Conservation (phyloP, 2,329 filamentous ascomycete genomes). For the Mycocentrospora acerina region DNA sequence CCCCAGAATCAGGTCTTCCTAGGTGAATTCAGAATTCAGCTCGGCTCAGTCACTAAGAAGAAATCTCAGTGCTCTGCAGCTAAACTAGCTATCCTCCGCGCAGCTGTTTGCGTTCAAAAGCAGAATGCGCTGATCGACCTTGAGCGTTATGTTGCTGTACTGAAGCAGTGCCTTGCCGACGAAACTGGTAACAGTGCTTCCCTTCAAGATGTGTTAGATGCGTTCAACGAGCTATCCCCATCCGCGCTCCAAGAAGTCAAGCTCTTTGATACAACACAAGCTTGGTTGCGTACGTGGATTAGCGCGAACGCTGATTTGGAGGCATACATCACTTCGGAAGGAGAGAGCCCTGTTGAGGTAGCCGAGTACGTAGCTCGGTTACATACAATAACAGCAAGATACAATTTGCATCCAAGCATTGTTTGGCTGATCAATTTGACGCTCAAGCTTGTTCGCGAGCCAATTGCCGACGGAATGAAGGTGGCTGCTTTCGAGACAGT, state of each 20-base stretch:
- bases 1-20: conserved; percentile 35
- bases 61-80: conserved; percentile 21
- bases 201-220: conserved; percentile 24
- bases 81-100: conserved; percentile 28
- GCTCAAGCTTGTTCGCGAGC: conserved; percentile 18
- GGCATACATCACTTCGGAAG: conserved; percentile 12
- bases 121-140: conserved; percentile 20
- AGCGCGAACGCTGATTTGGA: conserved; percentile 21
- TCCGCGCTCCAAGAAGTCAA: conserved; percentile 18
- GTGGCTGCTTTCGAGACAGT: conserved; percentile 12
- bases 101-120: conserved; percentile 25
- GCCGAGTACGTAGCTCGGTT: conserved; percentile 22
- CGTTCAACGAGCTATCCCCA: conserved; percentile 29
- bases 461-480: conserved; percentile 11
- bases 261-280: conserved; percentile 14
- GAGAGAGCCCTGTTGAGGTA: conserved; percentile 9
- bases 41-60: conserved; percentile 21
- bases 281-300: conserved; percentile 25
- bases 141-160: conserved; percentile 24
- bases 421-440: conserved; percentile 27
- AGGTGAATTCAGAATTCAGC: conserved; percentile 24
- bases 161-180: conserved; percentile 22
- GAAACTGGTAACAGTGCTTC: conserved; percentile 8
- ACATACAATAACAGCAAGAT: conserved; percentile 24
- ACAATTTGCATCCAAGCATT: conserved; percentile 21